Conservation (phyloP, 2,329 filamentous ascomycete genomes). For the Cytospora piceae region DNA sequence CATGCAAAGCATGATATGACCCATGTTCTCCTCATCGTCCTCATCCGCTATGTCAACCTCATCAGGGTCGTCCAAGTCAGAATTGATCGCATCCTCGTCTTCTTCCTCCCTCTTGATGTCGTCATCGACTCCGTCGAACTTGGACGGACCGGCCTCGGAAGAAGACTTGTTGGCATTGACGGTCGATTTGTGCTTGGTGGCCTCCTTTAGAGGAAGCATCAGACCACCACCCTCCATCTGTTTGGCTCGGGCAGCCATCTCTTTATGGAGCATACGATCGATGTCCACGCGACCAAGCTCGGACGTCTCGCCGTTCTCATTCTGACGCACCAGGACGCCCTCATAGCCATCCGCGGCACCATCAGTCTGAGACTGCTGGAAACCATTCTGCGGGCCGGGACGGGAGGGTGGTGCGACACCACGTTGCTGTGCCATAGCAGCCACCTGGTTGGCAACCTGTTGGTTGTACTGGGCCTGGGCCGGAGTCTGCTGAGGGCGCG, state of each 20-base stretch:
- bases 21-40: constrained; percentile 81
- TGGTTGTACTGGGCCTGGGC: constrained; percentile 36
- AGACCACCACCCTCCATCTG: constrained; percentile 75
- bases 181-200: constrained; percentile 45
- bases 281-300: constrained; percentile 66
- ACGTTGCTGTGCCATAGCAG: constrained; percentile 38
- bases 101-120: constrained; percentile 65
- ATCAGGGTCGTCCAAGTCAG: constrained; percentile 93
- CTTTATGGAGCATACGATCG: constrained; percentile 69
- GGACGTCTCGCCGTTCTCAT: constrained; percentile 55
- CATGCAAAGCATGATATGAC: constrained; percentile 96
- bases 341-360: constrained; percentile 67
- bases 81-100: constrained; percentile 97
- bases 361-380: constrained; percentile 68
- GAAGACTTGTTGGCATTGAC: constrained; percentile 31
- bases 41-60: constrained; percentile 83
- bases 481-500: constrained; percentile 21
- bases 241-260: constrained; percentile 67
- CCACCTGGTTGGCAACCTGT: constrained; percentile 39
- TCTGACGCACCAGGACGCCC: constrained; percentile 62
- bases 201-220: constrained; percentile 71
- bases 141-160: constrained; percentile 43
- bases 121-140: constrained; percentile 58
- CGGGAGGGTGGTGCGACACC: constrained; percentile 13
- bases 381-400: constrained; percentile 44